Evolutionary conservation across 177 flowering plant genomes (phyloP), one percentile per base, ranked within the genome.

Genomic region (Vitis hybrid): DNA sequence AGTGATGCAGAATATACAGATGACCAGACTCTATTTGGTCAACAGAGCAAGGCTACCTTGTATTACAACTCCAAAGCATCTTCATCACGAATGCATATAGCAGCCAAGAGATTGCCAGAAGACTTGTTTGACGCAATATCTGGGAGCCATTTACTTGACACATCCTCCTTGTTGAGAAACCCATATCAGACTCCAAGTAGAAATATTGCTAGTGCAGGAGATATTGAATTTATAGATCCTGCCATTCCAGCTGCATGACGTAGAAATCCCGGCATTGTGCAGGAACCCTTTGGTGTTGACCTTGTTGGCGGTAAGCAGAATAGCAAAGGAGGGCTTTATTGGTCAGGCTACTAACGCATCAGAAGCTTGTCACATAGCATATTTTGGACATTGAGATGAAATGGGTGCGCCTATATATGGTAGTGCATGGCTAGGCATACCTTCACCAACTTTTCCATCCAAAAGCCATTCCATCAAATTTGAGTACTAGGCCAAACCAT

Each of bases 171-270:
- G 48, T 69, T 75, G 57, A 80, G 87, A 72, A 82, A 82, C 69
- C 59, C 84, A 16, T 82, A 74, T 66, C 83, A 87, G 67, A 65
- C 81, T 50, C 68, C 74, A 29, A 16, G 71, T 74, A 83, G 79
- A 63, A 81, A 84, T 72, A 56, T 63, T 18, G 59, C 74, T 61
- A 74, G 71, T 66, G 48, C 66, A 68, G 82, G 78, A 13, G 93
- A 88, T 62, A 76, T 88, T 74, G 90, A 88, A 67, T 85, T 86
- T 69, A 82, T 86, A 59, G 93, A 88, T 79, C 93, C 90, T 50
- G 90, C 93, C 50, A 89, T 89, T 54, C 72, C 87, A 75, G 98
- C 99, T 8, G 96, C 18, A 18, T 18, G 18, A 18, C 18, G 18
- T 18, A 18, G 18, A 18, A 18, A 18, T 18, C 18, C 18, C 18